Conservation (phyloP, 495 filamentous ascomycete species). For the Sabuloglossum arenarium region DNA sequence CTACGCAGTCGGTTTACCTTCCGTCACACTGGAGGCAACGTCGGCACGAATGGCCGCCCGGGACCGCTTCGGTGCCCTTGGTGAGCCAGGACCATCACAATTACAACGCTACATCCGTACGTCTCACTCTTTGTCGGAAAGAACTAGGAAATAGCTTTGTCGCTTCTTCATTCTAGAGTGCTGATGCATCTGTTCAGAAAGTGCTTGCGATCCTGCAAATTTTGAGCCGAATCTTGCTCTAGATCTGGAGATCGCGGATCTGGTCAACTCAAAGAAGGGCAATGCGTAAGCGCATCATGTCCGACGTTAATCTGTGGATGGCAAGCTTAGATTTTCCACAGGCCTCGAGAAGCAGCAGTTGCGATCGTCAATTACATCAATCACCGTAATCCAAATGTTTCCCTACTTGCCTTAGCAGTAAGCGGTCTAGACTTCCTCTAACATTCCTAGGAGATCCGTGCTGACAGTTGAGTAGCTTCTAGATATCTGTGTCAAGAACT, state of each 20-base stretch:
- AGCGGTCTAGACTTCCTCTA: conserved; percentile 3
- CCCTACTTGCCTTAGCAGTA: conserved; percentile 64
- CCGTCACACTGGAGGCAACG: conserved; percentile 63
- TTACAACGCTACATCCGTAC: conserved; percentile 83
- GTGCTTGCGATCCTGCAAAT: conserved; percentile 88
- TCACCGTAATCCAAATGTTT: conserved; percentile 86
- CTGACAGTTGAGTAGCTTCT: conserved; percentile 41
- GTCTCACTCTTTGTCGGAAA: conserved; percentile 4
- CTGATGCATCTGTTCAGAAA: conserved; percentile 26
- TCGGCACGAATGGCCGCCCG: conserved; percentile 87
- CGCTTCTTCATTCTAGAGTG: neutral
- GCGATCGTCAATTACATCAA: conserved; percentile 91
- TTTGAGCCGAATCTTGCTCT: conserved; percentile 94
- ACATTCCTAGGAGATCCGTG: conserved; percentile 6
- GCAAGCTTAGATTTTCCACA: conserved; percentile 10
- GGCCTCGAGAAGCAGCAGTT: conserved; percentile 83
- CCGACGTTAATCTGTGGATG: neutral
- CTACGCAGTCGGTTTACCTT: conserved; percentile 5
- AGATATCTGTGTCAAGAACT: conserved; percentile 98
- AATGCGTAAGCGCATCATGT: conserved; percentile 40
- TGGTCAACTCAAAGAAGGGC: conserved; percentile 96
- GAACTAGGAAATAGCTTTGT: neutral
- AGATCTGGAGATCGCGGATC: conserved; percentile 87
- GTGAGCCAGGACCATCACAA: conserved; percentile 57
- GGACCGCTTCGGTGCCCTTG: conserved; percentile 79